Evolutionary conservation across 805 yeast genomes (phyloP).

Genomic region (Komagataella kurtzmanii): DNA sequence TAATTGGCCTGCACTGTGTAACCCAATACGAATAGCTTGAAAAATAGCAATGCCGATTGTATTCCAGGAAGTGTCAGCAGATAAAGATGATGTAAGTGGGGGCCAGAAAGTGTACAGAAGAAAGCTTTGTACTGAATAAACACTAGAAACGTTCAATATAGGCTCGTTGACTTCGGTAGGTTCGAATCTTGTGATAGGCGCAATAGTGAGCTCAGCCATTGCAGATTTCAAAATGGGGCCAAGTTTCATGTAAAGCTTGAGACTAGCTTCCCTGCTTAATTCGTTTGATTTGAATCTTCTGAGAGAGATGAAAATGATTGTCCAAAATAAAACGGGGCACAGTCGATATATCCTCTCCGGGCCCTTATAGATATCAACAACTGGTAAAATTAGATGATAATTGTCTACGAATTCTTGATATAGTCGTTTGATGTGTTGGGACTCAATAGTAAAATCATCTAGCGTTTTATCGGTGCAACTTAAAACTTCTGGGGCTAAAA

Average conservation of each 20-base stretch:
- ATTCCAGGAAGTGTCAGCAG: constrained; percentile 94
- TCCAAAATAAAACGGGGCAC: constrained; percentile 91
- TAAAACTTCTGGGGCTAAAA: constrained; percentile 22
- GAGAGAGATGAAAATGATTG: constrained; percentile 72
- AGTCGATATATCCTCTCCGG: constrained; percentile 68
- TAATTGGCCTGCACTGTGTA: constrained; percentile 66
- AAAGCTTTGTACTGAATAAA: constrained; percentile 89
- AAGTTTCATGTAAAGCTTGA: constrained; percentile 39
- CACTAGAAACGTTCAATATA: constrained; percentile 76
- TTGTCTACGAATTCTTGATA: constrained; percentile 58
- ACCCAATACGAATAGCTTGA: constrained; percentile 85
- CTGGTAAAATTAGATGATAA: constrained; percentile 81
- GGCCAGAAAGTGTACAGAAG: constrained; percentile 90
- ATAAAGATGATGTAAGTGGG: constrained; percentile 82
- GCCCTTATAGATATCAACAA: constrained; percentile 70
- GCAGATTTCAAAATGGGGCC: constrained; percentile 64
- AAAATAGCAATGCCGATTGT: constrained; percentile 87
- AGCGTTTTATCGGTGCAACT: constrained; percentile 55
- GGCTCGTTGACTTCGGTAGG: constrained; percentile 76
- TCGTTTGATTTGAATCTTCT: constrained; percentile 37
- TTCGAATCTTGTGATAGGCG: constrained; percentile 77
- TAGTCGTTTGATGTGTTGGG: constrained; percentile 47
- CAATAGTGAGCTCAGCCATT: constrained; percentile 76
- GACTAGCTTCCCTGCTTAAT: constrained; percentile 11
- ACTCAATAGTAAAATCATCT: constrained; percentile 51